Percentiles rank a stretch among this genome's conserved stretches.
phyloP scores from a whole-genome alignment of 2,329 filamentous ascomycete genomes.

The Aspergillus quadrilineatus region DNA sequence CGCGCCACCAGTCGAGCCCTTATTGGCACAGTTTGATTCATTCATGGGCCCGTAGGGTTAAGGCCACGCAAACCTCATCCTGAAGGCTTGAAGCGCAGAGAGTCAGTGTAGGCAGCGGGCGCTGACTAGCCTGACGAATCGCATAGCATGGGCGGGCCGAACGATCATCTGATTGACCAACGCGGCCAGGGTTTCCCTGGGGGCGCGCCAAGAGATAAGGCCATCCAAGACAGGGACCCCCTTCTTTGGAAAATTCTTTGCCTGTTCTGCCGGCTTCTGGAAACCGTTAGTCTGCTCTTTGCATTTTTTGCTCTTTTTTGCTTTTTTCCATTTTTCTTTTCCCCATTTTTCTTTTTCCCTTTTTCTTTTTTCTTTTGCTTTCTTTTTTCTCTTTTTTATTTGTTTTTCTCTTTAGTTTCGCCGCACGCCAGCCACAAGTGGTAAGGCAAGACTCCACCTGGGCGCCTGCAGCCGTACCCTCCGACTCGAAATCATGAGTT shows the following conservation, averaged over 20 bases:
- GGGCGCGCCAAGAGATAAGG: neutral
- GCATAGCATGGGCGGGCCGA: slow-evolving; percentile 6
- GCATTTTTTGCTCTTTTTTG: slow-evolving; percentile 3
- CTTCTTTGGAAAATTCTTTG: slow-evolving; percentile 17
- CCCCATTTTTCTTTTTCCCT: neutral
- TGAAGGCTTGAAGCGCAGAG: too few relatives aligned
- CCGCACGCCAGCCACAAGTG: slow-evolving; percentile 6
- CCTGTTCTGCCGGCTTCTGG: slow-evolving; percentile 16
- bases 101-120: neutral
- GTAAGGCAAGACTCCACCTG: slow-evolving; percentile 2
- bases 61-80: slow-evolving; percentile 8
- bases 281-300: neutral
- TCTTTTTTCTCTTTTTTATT: neutral
- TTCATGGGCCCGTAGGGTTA: slow-evolving; percentile 1
- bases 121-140: slow-evolving; percentile 5
- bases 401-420: slow-evolving; percentile 1
- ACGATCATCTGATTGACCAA: slow-evolving; percentile 12
- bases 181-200: slow-evolving; percentile 4
- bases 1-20: neutral
- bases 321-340: neutral
- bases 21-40: neutral
- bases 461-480: neutral
- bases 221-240: neutral
- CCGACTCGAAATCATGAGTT: neutral
- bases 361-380: slow-evolving; percentile 3